Percentiles rank a stretch among this genome's conserved stretches.
These are phyloP conservation scores for Xylaria venustula DNA, from an alignment of 495 filamentous ascomycete genomes.

Conservation along the genomic window DNA sequence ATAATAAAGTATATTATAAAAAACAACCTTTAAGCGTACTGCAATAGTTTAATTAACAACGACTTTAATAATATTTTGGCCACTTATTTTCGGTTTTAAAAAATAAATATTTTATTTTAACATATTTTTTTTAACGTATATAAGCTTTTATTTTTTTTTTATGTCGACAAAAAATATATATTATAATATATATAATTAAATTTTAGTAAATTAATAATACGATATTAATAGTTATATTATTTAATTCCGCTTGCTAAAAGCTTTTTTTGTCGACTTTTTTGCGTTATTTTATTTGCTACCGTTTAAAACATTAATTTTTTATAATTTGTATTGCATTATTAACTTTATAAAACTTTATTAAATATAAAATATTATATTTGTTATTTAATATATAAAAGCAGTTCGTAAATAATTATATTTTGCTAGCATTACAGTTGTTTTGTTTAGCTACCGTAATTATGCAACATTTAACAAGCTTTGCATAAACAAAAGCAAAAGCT, in stretches of 20 bases:
- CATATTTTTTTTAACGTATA: neutral
- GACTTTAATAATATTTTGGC: neutral
- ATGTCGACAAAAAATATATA: neutral
- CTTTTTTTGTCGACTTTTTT: neutral
- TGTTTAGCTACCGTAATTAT: neutral
- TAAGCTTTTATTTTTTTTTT: neutral
- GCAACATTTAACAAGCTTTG: neutral
- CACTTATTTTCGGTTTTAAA: neutral
- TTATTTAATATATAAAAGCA: neutral
- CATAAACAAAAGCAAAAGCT: neutral
- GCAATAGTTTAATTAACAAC: neutral
- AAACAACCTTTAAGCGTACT: neutral
- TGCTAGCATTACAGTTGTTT: neutral
- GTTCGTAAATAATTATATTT: neutral
- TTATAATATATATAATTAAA: neutral
- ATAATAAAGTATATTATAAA: neutral
- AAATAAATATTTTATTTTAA: neutral
- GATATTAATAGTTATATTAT: neutral
- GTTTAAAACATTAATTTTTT: too few relatives aligned
- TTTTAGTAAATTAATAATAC: neutral
- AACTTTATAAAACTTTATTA: neutral
- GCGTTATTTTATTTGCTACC: neutral
- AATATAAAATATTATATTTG: neutral
- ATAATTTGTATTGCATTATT: neutral
- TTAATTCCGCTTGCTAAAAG: neutral